phyloP scores from a whole-genome alignment of 805 yeast genomes.

The Wickerhamiella kurtzmanii region DNA sequence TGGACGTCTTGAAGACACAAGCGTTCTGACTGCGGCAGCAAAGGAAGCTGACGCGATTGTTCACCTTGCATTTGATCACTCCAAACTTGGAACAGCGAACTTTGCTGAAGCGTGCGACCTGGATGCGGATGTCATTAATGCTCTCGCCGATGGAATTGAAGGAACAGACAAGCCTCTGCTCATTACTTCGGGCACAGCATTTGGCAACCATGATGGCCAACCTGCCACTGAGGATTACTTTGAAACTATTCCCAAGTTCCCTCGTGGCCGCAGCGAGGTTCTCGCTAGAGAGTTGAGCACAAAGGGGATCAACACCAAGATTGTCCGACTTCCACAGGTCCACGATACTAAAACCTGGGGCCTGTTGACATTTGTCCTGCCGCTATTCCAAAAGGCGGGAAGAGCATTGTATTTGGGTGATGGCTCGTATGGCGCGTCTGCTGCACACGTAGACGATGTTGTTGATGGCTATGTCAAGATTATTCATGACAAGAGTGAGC shows the following conservation, averaged over 20 bases:
- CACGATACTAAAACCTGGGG: neutral
- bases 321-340: slow-evolving; percentile 1
- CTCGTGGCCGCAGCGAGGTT: neutral
- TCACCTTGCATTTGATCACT: neutral
- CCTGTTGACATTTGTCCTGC: neutral
- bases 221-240: neutral
- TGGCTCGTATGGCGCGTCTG: neutral
- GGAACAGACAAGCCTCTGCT: neutral
- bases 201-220: neutral
- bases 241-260: neutral
- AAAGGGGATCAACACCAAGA: neutral
- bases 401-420: neutral
- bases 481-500: neutral
- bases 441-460: neutral
- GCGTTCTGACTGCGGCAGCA: neutral
- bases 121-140: neutral
- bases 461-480: neutral
- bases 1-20: neutral
- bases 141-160: neutral
- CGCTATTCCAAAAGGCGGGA: neutral
- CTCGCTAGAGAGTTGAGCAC: neutral
- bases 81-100: neutral
- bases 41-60: neutral
- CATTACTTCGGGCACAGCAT: neutral
- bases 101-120: neutral